Evolutionary conservation across 139 green algal genomes (phyloP), one percentile per base, ranked within the genome.

Genomic region (Tetradesmus lagerheimii): DNA sequence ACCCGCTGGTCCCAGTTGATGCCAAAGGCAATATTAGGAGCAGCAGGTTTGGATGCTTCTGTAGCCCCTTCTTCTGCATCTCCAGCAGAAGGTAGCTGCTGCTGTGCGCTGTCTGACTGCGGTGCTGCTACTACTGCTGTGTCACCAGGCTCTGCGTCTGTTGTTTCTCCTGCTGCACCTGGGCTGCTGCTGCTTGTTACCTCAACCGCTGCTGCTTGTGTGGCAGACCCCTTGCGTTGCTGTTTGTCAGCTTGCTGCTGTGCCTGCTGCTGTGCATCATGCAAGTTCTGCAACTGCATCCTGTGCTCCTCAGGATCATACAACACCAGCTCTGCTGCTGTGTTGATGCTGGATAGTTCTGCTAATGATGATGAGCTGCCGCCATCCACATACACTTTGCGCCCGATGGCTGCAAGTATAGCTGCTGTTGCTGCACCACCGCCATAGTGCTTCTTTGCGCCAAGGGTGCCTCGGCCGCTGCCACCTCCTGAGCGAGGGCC

Each of bases 281-380:
- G 85, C 35, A 62, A 3, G 20, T 43, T 53, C 14, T 34, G 18
- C 11, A 64, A 11, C 45, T 53, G 50, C 37, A 47, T 18, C 47
- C 38, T 77, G 27, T 85, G 77, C 77, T 85, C 77, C 12, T 78
- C 78, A 38, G 88, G 88, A 31, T 91, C 88, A 35, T 91, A 91
- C 88, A 91, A 45, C 15, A 91, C 39, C 41, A 91, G 88, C 23
- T 88, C 80, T 15, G 62, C 37, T 18, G 62, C 66, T 53, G 37
- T 50, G 31, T 45, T 76, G 50, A 15, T 66, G 47, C 35, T 57
- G 50, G 39, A n/a, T 5, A 31, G 27, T 2, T 84, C 23, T 25
- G 41, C 80, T 45, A 41, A 37, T 35, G 64, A 3, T 9, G 23
- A 27, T 18, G 8, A 18, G 64, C n/a, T 45, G n/a, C 18, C 23